phyloP scores from a whole-genome alignment of 2,329 filamentous ascomycete species.

The Alternaria burnsii region DNA sequence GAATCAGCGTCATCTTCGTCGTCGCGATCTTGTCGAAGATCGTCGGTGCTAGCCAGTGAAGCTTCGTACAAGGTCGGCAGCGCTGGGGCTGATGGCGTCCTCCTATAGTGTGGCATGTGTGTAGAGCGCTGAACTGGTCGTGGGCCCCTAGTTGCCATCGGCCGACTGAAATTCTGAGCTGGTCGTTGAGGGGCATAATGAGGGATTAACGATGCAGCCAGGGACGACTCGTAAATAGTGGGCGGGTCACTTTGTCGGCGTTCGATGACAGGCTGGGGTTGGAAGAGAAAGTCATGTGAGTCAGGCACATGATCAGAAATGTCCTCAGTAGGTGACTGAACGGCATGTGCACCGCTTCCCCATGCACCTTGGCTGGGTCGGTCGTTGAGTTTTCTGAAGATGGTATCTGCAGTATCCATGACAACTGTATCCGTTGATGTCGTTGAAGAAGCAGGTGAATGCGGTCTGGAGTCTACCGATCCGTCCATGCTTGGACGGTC shows the following conservation, averaged over 20 bases:
- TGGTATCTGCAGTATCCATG: constrained; percentile 37
- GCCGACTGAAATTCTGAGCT: constrained; percentile 37
- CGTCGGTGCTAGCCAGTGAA: constrained; percentile 39
- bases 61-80: constrained; percentile 46
- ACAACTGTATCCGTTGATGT: constrained; percentile 32
- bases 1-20: constrained; percentile 28
- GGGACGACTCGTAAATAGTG: constrained; percentile 19
- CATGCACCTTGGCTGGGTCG: constrained; percentile 27
- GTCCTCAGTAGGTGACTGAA: constrained; percentile 19
- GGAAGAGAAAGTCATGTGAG: constrained; percentile 42
- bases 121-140: constrained; percentile 19
- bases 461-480: constrained; percentile 17
- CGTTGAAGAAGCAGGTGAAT: constrained; percentile 34
- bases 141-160: constrained; percentile 17
- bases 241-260: constrained; percentile 19
- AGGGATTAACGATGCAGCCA: constrained; percentile 17
- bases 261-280: constrained; percentile 14
- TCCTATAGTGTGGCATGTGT: constrained; percentile 22
- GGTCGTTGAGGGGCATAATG: constrained; percentile 28
- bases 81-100: constrained; percentile 25
- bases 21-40: background rate
- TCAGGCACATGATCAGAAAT: constrained; percentile 31
- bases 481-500: constrained; percentile 18
- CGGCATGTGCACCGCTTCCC: constrained; percentile 22
- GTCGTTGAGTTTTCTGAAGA: constrained; percentile 40